Evolutionary conservation across 495 filamentous ascomycete species (phyloP).

Genomic region (Penicillium soppii): DNA sequence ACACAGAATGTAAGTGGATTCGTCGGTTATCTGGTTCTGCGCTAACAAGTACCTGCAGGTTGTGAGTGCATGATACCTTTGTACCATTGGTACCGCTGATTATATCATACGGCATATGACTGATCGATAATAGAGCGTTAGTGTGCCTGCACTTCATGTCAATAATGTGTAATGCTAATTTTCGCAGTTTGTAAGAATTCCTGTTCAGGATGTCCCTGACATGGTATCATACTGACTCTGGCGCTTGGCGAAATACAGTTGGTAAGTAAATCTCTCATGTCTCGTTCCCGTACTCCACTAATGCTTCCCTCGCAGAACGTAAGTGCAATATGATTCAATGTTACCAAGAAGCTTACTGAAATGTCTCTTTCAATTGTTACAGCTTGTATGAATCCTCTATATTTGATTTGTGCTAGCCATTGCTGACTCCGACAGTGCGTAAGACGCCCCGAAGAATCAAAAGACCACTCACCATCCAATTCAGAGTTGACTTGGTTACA

Average conservation of each 20-base stretch:
- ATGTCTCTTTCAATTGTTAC: background rate
- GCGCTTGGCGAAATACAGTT: background rate
- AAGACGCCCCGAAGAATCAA: background rate
- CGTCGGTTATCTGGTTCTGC: background rate
- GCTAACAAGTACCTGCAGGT: background rate
- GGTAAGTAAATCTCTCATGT: background rate
- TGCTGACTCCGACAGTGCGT: background rate
- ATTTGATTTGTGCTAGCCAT: background rate
- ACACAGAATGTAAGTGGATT: slow-evolving; percentile 13
- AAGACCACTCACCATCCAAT: background rate
- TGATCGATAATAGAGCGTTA: background rate
- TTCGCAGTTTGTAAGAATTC: background rate
- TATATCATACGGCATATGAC: background rate
- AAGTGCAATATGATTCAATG: background rate
- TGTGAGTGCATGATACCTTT: background rate
- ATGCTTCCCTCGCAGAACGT: background rate
- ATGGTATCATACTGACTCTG: background rate
- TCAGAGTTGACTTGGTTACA: background rate
- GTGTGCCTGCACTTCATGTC: background rate
- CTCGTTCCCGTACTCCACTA: background rate
- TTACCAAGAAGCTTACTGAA: background rate
- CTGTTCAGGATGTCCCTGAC: background rate
- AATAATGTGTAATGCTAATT: background rate
- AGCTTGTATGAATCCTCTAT: background rate
- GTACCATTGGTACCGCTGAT: background rate